Conservation (phyloP, 1,139 yeast species). For the Arxiozyma slooffiae region DNA sequence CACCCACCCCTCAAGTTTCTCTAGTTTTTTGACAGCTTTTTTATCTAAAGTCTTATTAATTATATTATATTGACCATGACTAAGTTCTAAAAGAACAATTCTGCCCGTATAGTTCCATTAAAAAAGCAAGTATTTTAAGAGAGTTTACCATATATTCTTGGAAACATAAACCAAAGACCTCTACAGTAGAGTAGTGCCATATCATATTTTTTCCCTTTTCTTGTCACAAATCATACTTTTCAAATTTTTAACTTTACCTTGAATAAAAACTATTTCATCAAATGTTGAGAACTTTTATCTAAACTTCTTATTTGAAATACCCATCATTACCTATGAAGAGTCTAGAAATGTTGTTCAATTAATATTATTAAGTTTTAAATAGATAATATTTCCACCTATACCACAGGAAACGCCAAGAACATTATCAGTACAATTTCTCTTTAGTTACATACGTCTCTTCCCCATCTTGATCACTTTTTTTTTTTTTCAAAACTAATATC, state of each 20-base stretch:
- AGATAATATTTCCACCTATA: conserved; percentile 85
- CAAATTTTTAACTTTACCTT: conserved; percentile 86
- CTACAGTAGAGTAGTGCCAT: conserved; percentile 86
- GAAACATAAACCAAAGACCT: conserved; percentile 91
- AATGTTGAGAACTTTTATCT: conserved; percentile 54
- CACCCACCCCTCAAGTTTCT: conserved; percentile 84
- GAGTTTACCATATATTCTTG: conserved; percentile 88
- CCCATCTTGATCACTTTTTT: conserved; percentile 68
- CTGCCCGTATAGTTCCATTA: conserved; percentile 88
- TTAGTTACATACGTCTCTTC: conserved; percentile 70
- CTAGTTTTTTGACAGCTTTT: conserved; percentile 72
- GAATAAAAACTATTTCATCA: conserved; percentile 71
- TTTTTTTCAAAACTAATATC: conserved; percentile 83
- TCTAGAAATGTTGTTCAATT: conserved; percentile 77
- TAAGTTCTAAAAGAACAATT: conserved; percentile 82
- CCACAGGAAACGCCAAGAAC: conserved; percentile 93
- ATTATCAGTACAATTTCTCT: conserved; percentile 73
- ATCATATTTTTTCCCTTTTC: conserved; percentile 37
- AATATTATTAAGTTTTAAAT: conserved; percentile 50
- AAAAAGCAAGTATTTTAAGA: conserved; percentile 55
- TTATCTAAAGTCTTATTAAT: conserved; percentile 75
- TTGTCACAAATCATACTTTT: conserved; percentile 41
- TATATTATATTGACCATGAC: conserved; percentile 70
- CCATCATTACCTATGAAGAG: conserved; percentile 77
- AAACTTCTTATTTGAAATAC: conserved; percentile 68